Percentiles rank a stretch among this genome's conserved stretches.
phyloP scores from a whole-genome alignment of 495 filamentous ascomycete genomes.

The Neurospora tetrasperma region DNA sequence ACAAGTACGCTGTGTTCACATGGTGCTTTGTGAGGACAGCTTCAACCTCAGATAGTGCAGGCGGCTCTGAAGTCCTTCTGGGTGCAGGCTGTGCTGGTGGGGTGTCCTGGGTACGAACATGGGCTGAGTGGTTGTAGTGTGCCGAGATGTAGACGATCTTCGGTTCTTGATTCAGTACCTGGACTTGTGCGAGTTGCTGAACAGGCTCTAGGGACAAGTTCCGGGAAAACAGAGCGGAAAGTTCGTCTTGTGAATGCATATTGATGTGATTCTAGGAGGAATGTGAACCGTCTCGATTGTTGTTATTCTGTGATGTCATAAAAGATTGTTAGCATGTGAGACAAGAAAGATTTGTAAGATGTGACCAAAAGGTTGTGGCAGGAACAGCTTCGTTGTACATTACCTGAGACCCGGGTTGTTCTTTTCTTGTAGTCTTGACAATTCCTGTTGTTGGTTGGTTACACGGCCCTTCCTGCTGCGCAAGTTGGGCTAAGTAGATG shows the following conservation, averaged over 20 bases:
- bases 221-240: constrained; percentile 54
- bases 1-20: constrained; percentile 45
- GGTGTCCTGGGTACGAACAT: constrained; percentile 31
- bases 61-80: constrained; percentile 40
- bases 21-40: constrained; percentile 32
- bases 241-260: constrained; percentile 52
- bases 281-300: not conserved
- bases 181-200: constrained; percentile 22
- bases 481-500: not conserved
- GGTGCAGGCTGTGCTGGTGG: constrained; percentile 15
- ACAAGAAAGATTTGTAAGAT: not conserved
- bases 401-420: not conserved
- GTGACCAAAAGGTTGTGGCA: not conserved
- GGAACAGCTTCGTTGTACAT: not conserved
- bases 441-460: not conserved
- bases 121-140: constrained; percentile 67
- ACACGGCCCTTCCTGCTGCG: not conserved
- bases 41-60: constrained; percentile 32
- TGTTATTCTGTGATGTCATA: constrained; percentile 1
- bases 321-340: not conserved
- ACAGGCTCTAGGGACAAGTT: constrained; percentile 45
- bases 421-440: not conserved
- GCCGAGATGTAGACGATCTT: constrained; percentile 56
- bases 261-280: constrained; percentile 18
- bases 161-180: constrained; percentile 18